Conservation (phyloP, 176 grass and related monocot genomes). For the Typha latifolia region DNA sequence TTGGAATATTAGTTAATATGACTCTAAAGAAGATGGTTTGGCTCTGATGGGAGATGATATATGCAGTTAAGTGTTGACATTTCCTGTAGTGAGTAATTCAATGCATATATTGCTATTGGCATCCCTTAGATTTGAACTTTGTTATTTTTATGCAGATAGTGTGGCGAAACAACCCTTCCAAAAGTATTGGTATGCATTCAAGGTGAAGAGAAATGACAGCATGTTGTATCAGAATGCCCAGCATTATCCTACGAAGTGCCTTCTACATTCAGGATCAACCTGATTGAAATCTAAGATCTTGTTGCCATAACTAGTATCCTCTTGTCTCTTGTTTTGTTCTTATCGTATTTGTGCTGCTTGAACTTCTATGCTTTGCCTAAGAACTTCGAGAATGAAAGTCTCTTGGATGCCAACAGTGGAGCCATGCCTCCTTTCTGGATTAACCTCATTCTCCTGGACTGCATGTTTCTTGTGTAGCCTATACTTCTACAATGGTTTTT, state of each 20-base stretch:
- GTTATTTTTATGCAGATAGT: background rate
- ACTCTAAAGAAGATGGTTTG: constrained; percentile 13
- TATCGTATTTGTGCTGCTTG: background rate
- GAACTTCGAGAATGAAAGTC: too few relatives aligned
- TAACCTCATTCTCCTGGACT: too few relatives aligned
- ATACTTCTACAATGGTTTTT: too few relatives aligned
- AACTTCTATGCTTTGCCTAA: too few relatives aligned
- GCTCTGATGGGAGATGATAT: constrained; percentile 15
- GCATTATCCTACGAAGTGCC: background rate
- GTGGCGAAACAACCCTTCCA: background rate
- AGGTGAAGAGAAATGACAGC: background rate
- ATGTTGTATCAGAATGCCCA: background rate
- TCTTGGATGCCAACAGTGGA: too few relatives aligned
- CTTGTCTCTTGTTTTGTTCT: background rate
- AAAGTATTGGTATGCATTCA: background rate
- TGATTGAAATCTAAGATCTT: background rate
- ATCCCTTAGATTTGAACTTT: background rate
- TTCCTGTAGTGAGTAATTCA: background rate
- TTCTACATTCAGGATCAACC: background rate
- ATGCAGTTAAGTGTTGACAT: constrained; percentile 5
- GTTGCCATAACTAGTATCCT: background rate
- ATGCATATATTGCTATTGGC: background rate
- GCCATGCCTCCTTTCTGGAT: too few relatives aligned
- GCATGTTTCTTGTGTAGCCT: too few relatives aligned
- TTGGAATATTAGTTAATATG: constrained; percentile 10